Conservation (phyloP, 2,329 filamentous ascomycete species). For the Arthrocladium fulminans region DNA sequence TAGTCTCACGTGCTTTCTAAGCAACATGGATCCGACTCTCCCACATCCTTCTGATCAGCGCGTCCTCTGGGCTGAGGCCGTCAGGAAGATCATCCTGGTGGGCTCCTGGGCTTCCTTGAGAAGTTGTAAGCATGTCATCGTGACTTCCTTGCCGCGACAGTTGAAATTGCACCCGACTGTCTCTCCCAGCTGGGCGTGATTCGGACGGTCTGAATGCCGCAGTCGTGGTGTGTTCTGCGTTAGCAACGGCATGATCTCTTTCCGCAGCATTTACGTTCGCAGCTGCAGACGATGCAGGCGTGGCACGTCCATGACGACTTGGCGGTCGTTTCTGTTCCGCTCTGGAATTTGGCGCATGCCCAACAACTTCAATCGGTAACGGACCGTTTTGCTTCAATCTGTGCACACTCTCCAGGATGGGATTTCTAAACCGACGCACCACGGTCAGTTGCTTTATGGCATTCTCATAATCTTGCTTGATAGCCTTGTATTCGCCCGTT, state of each 20-base stretch:
- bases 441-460: constrained; percentile 36
- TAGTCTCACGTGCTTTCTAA: not conserved
- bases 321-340: constrained; percentile 16
- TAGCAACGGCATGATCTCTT: constrained; percentile 7
- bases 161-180: constrained; percentile 14
- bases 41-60: constrained; percentile 21
- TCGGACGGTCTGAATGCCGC: not conserved
- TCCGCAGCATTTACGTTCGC: constrained; percentile 10
- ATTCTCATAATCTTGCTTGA: constrained; percentile 37
- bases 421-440: constrained; percentile 38
- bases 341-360: not conserved
- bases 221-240: not conserved
- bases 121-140: constrained; percentile 23
- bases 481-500: constrained; percentile 25
- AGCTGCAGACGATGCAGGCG: constrained; percentile 9
- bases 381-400: constrained; percentile 25
- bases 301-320: constrained; percentile 16
- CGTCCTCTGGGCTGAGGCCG: constrained; percentile 19
- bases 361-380: constrained; percentile 12
- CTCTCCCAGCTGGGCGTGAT: not conserved
- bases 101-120: constrained; percentile 17
- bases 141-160: constrained; percentile 22
- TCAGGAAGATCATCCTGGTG: constrained; percentile 18
- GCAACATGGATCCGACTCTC: constrained; percentile 9
- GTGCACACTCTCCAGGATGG: constrained; percentile 35